Evolutionary conservation across 1,284 basidiomycete genomes (phyloP).

Genomic region (Trametes polyzona): DNA sequence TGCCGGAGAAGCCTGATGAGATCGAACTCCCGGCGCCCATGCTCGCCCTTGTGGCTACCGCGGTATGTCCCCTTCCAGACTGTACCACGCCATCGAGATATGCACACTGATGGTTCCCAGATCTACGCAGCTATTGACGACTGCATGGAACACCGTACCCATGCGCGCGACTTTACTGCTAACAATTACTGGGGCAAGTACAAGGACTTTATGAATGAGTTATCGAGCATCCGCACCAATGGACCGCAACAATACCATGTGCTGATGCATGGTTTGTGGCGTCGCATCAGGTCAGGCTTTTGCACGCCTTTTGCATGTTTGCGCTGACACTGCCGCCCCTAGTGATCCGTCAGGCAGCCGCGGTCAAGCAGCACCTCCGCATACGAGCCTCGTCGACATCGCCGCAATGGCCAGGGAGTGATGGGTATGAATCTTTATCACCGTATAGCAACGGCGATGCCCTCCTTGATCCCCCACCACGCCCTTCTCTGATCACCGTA

Average conservation of each 20-base stretch:
- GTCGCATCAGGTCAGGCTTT: neutral
- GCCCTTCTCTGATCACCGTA: too few relatives aligned
- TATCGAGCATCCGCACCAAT: neutral
- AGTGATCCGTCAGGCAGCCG: neutral
- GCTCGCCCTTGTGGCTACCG: slow-evolving; percentile 12
- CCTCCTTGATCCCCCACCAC: too few relatives aligned
- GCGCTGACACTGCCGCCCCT: neutral
- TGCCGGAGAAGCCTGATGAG: slow-evolving; percentile 8
- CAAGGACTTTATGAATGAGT: neutral
- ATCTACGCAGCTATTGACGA: slow-evolving; percentile 2
- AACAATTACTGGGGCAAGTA: neutral
- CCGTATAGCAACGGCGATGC: too few relatives aligned
- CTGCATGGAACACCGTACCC: neutral
- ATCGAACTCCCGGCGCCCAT: slow-evolving; percentile 15
- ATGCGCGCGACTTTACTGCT: neutral
- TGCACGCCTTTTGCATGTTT: too few relatives aligned
- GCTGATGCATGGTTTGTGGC: neutral
- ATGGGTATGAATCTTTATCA: too few relatives aligned
- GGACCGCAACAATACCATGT: neutral
- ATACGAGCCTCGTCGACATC: neutral
- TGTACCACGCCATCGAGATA: too few relatives aligned
- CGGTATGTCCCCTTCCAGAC: too few relatives aligned
- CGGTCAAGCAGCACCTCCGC: too few relatives aligned
- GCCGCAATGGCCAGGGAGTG: neutral
- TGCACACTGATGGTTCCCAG: neutral